Conservation (phyloP, 768 basidiomycete genomes). For the Amyloporia xantha region DNA sequence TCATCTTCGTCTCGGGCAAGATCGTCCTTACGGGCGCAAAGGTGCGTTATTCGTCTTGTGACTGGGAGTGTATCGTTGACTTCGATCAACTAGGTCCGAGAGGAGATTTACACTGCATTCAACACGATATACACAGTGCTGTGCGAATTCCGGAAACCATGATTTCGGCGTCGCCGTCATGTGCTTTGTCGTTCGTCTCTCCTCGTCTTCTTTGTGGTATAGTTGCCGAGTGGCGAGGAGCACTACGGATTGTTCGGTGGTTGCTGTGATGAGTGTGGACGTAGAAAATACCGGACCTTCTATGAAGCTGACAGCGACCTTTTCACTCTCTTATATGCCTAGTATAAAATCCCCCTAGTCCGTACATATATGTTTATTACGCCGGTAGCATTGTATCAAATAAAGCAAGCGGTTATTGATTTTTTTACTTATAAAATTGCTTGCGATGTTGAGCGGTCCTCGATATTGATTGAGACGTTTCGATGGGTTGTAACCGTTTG, state of each 20-base stretch:
- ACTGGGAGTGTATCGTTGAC: neutral
- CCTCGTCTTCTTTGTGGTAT: neutral
- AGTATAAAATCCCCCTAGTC: constrained; percentile 1
- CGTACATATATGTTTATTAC: constrained; percentile 6
- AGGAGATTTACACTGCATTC: constrained; percentile 99
- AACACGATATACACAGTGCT: constrained; percentile 99
- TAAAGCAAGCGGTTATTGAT: neutral
- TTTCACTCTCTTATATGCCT: constrained; percentile 4
- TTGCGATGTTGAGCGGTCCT: too few relatives aligned
- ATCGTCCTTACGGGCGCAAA: constrained; percentile 99
- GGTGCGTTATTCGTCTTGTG: constrained; percentile 46
- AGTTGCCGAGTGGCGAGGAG: neutral
- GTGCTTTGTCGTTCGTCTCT: neutral
- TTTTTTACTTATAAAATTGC: too few relatives aligned
- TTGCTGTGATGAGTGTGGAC: too few relatives aligned
- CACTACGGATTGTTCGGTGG: too few relatives aligned
- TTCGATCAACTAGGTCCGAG: constrained; percentile 64
- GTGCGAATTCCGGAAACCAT: constrained; percentile 90
- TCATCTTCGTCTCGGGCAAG: constrained; percentile 99
- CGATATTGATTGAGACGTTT: too few relatives aligned
- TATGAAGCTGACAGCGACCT: constrained; percentile 5
- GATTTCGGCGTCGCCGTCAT: constrained; percentile 16
- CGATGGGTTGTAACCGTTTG: too few relatives aligned
- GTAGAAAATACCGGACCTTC: constrained; percentile 6
- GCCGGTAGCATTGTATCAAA: constrained; percentile 7